phyloP scores from a whole-genome alignment of 495 filamentous ascomycete genomes.

The Pyronema omphalodes region DNA sequence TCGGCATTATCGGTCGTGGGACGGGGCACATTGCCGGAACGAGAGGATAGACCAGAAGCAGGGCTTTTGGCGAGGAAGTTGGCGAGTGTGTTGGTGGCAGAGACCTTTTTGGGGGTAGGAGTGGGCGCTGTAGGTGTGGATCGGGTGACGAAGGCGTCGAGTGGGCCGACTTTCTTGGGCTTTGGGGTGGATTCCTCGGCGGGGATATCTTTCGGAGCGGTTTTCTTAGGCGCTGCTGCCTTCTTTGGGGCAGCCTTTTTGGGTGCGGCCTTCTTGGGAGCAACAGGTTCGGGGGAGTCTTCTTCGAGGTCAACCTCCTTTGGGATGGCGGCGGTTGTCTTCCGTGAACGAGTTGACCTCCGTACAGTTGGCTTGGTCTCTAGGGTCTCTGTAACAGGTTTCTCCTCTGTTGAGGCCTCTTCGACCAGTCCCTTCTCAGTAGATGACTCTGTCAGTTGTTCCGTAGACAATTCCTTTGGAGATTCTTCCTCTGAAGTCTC shows the following conservation, averaged over 20 bases:
- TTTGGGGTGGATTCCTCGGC: too few relatives aligned
- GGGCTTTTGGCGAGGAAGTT: slow-evolving; percentile 4
- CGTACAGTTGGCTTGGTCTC: too few relatives aligned
- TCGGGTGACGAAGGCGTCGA: too few relatives aligned
- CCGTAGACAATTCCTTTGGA: neutral
- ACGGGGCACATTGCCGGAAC: slow-evolving; percentile 10
- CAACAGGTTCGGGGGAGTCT: neutral
- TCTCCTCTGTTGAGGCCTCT: too few relatives aligned
- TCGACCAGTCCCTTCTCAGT: too few relatives aligned
- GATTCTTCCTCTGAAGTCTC: neutral
- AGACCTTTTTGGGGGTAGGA: neutral
- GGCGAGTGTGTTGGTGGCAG: slow-evolving; percentile 3
- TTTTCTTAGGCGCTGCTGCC: neutral
- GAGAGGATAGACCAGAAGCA: slow-evolving; percentile 1
- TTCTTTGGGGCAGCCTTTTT: neutral
- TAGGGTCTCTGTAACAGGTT: too few relatives aligned
- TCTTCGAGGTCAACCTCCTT: neutral
- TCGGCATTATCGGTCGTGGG: neutral
- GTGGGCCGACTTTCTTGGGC: too few relatives aligned
- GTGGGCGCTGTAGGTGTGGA: neutral
- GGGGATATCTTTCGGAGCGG: too few relatives aligned
- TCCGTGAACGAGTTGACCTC: too few relatives aligned
- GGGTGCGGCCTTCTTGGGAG: neutral
- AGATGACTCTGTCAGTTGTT: too few relatives aligned
- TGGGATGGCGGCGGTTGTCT: neutral